Base-by-base conservation (phyloP, 306 rosid species). In the Fragaria ananassa region DNA sequence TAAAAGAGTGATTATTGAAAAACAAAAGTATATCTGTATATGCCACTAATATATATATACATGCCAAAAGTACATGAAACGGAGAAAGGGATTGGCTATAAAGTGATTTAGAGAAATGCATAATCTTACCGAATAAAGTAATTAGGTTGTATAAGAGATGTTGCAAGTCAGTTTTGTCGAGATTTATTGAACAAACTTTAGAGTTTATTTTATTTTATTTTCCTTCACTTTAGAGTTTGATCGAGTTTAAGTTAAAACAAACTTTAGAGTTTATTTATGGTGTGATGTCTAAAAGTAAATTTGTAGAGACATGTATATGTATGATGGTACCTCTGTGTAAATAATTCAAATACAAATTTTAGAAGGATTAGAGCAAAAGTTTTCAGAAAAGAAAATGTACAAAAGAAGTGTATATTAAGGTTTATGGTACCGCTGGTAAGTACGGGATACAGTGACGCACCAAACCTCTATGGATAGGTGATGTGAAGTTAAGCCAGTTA, bases 401-500 rank as follows among this genome's bases (percentile, higher is more conserved):
- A 41, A 41, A 41, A 41, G 34, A 12, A 45, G 37, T 27, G 25
- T 23, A 23, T 23, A 70, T 46, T 35, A 23, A 72, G 66, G 76
- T 61, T 27, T 37, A 15, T 57, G 34, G 8, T 37, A 37, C 10
- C 9, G 2, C 46, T 51, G 41, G 53, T 23, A 15, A 18, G 19
- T 31, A 58, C 42, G 19, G 14, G 54, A 41, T 50, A 72, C 68
- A 45, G 7, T 62, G 67, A 62, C 54, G 18, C 37, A 73, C 76
- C 77, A 56, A 72, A 72, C 67, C 29, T 42, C 61, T 41, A 10
- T 50, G 3, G 11, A 57, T 31, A 35, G 64, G 21, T n/a, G 65
- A 53, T 18, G 44, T 53, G 65, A 12, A 25, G 39, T 23, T 23
- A 23, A 23, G 25, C 25, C 25, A 23, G 25, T 39, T 72, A 12